Evolutionary conservation across 2,329 filamentous ascomycete genomes (phyloP), one percentile per base, ranked within the genome.

Genomic region (Xylaria sp.): DNA sequence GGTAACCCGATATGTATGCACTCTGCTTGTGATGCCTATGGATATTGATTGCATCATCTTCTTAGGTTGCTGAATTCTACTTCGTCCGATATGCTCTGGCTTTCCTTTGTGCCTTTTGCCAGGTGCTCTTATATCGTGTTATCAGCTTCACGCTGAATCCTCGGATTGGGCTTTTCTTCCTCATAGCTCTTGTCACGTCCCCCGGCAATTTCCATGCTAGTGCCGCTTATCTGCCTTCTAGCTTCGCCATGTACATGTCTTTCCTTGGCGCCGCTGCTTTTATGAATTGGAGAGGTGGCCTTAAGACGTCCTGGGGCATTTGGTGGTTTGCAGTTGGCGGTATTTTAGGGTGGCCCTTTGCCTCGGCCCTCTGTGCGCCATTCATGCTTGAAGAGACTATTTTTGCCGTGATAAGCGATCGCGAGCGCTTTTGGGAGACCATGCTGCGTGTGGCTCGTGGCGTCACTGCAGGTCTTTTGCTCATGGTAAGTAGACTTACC

Each of bases 151-250:
- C 89, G 0, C 82, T 98, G 69, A 95, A 95, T 77, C 89, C 92
- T 7, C 88, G 94, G 67, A 92, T 98, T 65, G 96, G 93, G 11
- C 82, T 97, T 4, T 89, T 97, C 76, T 98, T 97, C 79, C 82
- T 97, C 68, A 83, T 95, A 69, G 89, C 92, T 51, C 90, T 92
- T 68, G 82, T 93, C 58, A 89, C 91, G 66, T 97, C 92, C 69
- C 93, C 96, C 0, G 96, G 96, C 51, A 97, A 97, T 86, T 98
- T 97, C 78, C 93, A 98, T 80, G 92, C 96, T 4, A 93, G 93
- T 65, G 87, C 92, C 1, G 90, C 95, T 5, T 98, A 93, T 77
- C 84, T 99, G 4, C 96, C 96, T 0, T 97, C 94, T 8, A 97
- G 92, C 79, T 99, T 99, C 77, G 92, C 96, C 76, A 99, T 99